A percentile compares a stretch with the other conserved stretches of the same genome.
Evolutionary conservation across 495 filamentous ascomycete genomes (phyloP).

Genomic region (Lasiosphaeria miniovina): DNA sequence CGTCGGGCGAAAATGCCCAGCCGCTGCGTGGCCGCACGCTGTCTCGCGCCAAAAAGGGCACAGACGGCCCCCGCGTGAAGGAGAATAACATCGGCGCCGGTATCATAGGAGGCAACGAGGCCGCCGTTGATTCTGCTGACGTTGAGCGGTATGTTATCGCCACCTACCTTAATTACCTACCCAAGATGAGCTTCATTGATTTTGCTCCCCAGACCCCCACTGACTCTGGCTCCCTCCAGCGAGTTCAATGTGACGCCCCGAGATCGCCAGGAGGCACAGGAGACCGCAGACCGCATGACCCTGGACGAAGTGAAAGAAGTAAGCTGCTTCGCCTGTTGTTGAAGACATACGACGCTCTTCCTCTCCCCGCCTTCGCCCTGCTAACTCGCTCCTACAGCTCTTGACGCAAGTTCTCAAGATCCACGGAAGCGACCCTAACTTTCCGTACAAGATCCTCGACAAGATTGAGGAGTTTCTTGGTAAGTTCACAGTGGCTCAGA

Average conservation of each 20-base stretch:
- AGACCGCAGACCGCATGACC: constrained; percentile 23
- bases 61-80: too few species aligned
- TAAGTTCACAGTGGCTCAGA: neutral
- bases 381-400: constrained; percentile 15
- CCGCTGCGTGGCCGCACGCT: too few species aligned
- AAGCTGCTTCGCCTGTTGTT: neutral
- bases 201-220: too few species aligned
- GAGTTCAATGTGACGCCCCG: constrained; percentile 27
- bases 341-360: neutral
- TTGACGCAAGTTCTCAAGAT: constrained; percentile 33
- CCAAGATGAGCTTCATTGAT: too few species aligned
- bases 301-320: constrained; percentile 22
- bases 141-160: neutral
- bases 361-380: neutral
- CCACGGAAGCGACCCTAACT: constrained; percentile 39
- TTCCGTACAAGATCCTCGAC: constrained; percentile 30
- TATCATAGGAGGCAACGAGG: neutral
- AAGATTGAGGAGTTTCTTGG: constrained; percentile 35
- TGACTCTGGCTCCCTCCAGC: neutral
- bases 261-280: constrained; percentile 28
- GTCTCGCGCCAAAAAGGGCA: too few species aligned
- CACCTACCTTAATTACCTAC: too few species aligned
- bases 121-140: neutral
- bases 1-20: too few species aligned
- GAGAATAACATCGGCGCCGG: too few species aligned